phyloP scores from a whole-genome alignment of 2,329 filamentous ascomycete species.

The Epicoccum sorghinum region DNA sequence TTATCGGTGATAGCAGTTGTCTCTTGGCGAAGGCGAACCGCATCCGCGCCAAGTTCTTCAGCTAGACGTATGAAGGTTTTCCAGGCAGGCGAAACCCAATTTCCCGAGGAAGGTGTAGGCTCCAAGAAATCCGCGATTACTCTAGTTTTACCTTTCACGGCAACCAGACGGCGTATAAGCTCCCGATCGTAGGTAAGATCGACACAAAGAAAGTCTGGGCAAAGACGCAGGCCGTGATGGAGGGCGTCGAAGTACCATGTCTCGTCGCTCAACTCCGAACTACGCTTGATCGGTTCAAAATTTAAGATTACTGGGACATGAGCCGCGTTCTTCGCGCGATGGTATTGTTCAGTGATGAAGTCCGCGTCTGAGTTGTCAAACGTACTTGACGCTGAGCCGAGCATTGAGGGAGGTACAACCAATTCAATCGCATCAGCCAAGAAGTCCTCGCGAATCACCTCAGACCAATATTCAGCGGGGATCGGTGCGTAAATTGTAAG shows the following conservation, averaged over 20 bases:
- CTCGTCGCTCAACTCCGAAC: neutral
- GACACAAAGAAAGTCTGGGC: constrained; percentile 1
- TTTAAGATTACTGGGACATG: neutral
- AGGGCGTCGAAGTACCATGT: neutral
- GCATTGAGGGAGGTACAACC: neutral
- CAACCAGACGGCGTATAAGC: neutral
- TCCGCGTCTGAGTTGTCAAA: neutral
- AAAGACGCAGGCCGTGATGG: neutral
- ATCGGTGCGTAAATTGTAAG: neutral
- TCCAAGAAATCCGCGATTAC: neutral
- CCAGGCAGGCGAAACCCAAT: neutral
- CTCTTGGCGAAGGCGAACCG: neutral
- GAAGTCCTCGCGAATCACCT: neutral
- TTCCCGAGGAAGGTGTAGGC: neutral
- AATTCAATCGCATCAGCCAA: neutral
- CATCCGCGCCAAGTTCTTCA: neutral
- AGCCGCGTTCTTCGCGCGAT: neutral
- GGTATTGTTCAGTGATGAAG: constrained; percentile 1
- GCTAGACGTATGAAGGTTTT: neutral
- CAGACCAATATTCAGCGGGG: neutral
- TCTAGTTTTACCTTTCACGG: neutral
- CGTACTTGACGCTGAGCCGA: neutral
- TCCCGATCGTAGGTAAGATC: neutral
- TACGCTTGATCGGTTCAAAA: neutral
- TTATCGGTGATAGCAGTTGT: neutral